Base-by-base conservation (phyloP, 2,329 filamentous ascomycete species). In the Metarhizium rileyi region DNA sequence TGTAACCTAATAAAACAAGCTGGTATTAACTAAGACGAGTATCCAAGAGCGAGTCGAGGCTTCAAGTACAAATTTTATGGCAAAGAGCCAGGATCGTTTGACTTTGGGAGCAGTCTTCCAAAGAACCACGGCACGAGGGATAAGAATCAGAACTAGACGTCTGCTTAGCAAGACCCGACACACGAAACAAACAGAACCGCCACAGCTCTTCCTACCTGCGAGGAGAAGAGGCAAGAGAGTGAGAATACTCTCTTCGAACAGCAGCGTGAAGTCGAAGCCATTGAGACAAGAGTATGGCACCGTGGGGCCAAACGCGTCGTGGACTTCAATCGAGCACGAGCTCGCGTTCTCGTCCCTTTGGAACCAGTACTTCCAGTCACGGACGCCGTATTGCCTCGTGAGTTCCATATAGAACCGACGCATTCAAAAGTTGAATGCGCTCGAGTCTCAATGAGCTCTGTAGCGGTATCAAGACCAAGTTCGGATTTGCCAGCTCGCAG, bases 181-280 rank as follows among this genome's bases (percentile, higher is more conserved):
- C 46, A 3, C 28, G 35, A 23, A 47, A 22, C 3, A 36, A 22
- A 20, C 14, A 27, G 5, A 9, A 10, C 27, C 18, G 52, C 50
- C 10, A 10, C 8, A n/a, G 22, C 16, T 16, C 5, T 5, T 28
- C 28, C 27, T 48, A 57, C 56, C 40, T 10, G 56, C 47, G 12
- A 57, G 35, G 9, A 50, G 52, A n/a, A 58, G 48, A 18, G 57
- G 56, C 35, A 55, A 48, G 27, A 61, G 38, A 6, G 55, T 56
- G 25, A 63, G 53, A 20, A 63, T 52, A 41, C 50, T 51, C 46
- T 63, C 58, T 42, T 63, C 57, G 47, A 61, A 63, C 3, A 63
- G 50, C 9, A 62, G 52, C 6, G 61, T 61, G 43, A 63, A 62
- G 51, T 63, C 60, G 51, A 59, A 61, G 41, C 59, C 59, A n/a